Base-by-base conservation (phyloP, 768 basidiomycete genomes). In the Pleurotus tuoliensis region DNA sequence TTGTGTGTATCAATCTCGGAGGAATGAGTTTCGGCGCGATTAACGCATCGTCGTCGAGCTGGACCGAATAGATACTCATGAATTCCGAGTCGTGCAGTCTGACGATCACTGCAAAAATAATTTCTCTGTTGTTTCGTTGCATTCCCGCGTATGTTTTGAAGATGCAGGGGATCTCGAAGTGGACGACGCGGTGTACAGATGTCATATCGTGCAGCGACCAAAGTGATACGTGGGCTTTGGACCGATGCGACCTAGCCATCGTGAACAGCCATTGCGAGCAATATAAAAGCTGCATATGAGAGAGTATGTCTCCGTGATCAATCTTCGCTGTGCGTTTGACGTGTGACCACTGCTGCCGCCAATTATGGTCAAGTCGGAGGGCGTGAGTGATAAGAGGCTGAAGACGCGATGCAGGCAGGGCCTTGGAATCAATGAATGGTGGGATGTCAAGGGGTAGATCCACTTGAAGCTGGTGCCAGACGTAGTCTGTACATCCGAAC, bases 381-480 rank as follows among this genome's bases (percentile, higher is more conserved):
- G 82, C 76, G 34, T 67, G 69, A 15, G 79, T 72, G 3, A 72
- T 71, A 39, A 70, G 69, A 13, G 63, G 63, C 61, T 78, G 79
- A 56, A 84, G 66, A 54, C 75, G 66, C 18, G 66, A 47, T 18
- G 71, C 76, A 1, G 76, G 63, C 6, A 83, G 68, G 5, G 70
- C 55, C n/a, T 59, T 56, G 6, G 71, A 59, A 55, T 67, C 61
- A 12, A 56, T 60, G 48, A 74, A 68, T 13, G 62, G 58, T 25
- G 77, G 74, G 0, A 80, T 62, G 63, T 82, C 77, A 55, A 77
- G 65, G 53, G 82, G 78, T 30, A 84, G 64, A 63, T 78, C 75
- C 30, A 79, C 58, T 37, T 71, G 71, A 57, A 80, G 60, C 34
- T 73, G 73, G 66, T 80, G 83, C 82, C 83, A 85, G 39, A 82